Percentiles rank a stretch among this genome's conserved stretches.
These are phyloP conservation scores for Oenanthe javanica DNA, from an alignment of 140 eudicot genomes.

Conservation along the genomic window DNA sequence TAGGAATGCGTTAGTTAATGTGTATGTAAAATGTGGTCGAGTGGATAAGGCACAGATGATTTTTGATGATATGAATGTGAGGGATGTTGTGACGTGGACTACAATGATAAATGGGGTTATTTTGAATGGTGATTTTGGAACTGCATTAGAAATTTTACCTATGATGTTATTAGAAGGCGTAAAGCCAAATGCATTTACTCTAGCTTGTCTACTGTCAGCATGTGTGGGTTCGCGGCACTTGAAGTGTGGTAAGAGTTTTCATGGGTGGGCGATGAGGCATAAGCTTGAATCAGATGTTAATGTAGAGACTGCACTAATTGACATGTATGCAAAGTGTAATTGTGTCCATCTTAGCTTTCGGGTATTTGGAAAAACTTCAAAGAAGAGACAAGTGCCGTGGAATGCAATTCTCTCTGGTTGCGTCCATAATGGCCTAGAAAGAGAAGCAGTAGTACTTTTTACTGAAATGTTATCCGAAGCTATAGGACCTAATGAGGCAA, in stretches of 20 bases:
- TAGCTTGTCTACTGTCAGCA: conserved; percentile 65
- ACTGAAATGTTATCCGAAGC: conserved; percentile 47
- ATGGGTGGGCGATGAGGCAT: conserved; percentile 59
- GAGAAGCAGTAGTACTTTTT: conserved; percentile 50
- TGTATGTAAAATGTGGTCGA: conserved; percentile 73
- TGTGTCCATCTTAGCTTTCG: conserved; percentile 34
- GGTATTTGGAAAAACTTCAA: conserved; percentile 56
- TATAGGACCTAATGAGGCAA: conserved; percentile 56
- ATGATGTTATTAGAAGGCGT: conserved; percentile 55
- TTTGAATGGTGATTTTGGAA: conserved; percentile 30
- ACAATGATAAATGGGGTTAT: conserved; percentile 63
- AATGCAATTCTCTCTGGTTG: conserved; percentile 74
- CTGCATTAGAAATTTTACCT: conserved; percentile 43
- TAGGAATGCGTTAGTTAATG: conserved; percentile 71
- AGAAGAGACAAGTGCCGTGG: conserved; percentile 58
- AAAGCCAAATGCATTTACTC: conserved; percentile 59
- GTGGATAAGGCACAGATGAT: conserved; percentile 49
- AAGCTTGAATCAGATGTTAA: conserved; percentile 49
- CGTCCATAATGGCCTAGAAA: conserved; percentile 38
- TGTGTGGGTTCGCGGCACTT: conserved; percentile 41
- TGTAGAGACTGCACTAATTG: conserved; percentile 65
- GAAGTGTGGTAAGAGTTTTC: conserved; percentile 62
- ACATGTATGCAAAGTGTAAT: conserved; percentile 73
- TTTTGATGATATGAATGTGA: conserved; percentile 43
- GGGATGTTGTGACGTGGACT: conserved; percentile 89